Evolutionary conservation across 2,329 filamentous ascomycete species (phyloP), one percentile per base, ranked within the genome.

Genomic region (Zymoseptoria passerinii): DNA sequence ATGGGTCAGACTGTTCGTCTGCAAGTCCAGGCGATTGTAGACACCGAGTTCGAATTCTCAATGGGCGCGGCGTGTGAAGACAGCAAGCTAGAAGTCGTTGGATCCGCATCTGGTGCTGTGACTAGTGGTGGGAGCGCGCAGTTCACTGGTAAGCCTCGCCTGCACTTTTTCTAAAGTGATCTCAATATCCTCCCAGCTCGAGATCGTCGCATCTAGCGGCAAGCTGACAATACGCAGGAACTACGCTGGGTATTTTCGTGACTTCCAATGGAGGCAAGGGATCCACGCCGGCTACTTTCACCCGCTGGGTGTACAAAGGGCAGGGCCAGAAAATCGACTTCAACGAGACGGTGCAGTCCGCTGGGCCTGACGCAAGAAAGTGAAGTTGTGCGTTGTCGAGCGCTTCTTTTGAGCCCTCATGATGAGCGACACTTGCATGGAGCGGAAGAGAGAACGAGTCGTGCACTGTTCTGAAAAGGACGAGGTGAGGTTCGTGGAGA

Each of bases 251-350:
- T 16, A 44, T 44, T n/a, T 44, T 44, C 35, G 35, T 44, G 35
- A 44, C 35, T n/a, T 44, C 35, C 16, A 44, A 44, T 44, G 72
- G 64, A 2, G 75, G 75, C 29, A 72, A 75, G 3, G 35, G 35
- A 10, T 44, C 35, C 35, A 44, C 35, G 13, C 35, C 35, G 35
- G 78, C 77, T 2, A 81, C 80, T 65, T 69, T 82, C 53, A 74
- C 71, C 5, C 70, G 76, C 19, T 82, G 80, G 79, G 73, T 68
- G 58, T 81, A 81, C 61, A 67, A 61, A 0, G 73, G 73, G 68
- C 2, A 72, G 74, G 66, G 73, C 69, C 58, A 69, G 55, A 51
- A 60, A 70, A 57, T 62, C 18, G 29, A 44, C 35, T 44, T 44
- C 13, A 44, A 44, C 1, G 35, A 44, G 35, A 44, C 35, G 8